Conservation (phyloP, 768 basidiomycete genomes). For the Mycena galericulata region DNA sequence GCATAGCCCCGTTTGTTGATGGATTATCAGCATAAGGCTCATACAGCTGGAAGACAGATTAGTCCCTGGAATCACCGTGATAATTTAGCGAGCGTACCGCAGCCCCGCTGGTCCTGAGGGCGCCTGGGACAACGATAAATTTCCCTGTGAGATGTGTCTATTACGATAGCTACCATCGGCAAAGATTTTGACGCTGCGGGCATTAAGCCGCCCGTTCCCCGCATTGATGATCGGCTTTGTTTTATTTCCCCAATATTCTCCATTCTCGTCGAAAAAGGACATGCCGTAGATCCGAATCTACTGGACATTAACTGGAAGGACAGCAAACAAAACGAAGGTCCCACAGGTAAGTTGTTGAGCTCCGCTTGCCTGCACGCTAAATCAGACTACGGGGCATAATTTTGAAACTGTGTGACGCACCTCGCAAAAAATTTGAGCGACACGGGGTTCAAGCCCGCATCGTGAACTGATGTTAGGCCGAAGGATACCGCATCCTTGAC, state of each 20-base stretch:
- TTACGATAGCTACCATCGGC: slow-evolving; percentile 63
- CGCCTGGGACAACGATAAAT: slow-evolving; percentile 60
- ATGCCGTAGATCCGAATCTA: slow-evolving; percentile 85
- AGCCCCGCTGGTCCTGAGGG: slow-evolving; percentile 90
- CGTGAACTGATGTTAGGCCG: slow-evolving; percentile 89
- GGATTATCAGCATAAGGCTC: slow-evolving; percentile 89
- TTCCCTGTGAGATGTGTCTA: slow-evolving; percentile 6
- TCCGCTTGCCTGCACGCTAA: slow-evolving; percentile 67
- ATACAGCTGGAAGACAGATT: slow-evolving; percentile 62
- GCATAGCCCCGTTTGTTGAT: slow-evolving; percentile 81
- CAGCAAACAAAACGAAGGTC: slow-evolving; percentile 8
- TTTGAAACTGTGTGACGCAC: neutral
- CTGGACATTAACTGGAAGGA: neutral
- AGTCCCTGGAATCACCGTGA: slow-evolving; percentile 19
- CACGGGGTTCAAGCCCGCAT: slow-evolving; percentile 78
- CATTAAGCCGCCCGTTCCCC: slow-evolving; percentile 72
- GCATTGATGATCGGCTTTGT: slow-evolving; percentile 65
- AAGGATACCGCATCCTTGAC: slow-evolving; percentile 74
- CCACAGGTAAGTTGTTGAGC: slow-evolving; percentile 70
- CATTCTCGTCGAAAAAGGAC: slow-evolving; percentile 75
- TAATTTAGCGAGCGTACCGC: slow-evolving; percentile 62
- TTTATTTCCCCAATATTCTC: slow-evolving; percentile 80
- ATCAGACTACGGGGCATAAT: slow-evolving; percentile 22
- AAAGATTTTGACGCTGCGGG: slow-evolving; percentile 85
- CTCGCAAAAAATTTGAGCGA: slow-evolving; percentile 76